Evolutionary conservation across 371 early-diverging fungal species (phyloP).

Genomic region (Syncephalastrum monosporum): DNA sequence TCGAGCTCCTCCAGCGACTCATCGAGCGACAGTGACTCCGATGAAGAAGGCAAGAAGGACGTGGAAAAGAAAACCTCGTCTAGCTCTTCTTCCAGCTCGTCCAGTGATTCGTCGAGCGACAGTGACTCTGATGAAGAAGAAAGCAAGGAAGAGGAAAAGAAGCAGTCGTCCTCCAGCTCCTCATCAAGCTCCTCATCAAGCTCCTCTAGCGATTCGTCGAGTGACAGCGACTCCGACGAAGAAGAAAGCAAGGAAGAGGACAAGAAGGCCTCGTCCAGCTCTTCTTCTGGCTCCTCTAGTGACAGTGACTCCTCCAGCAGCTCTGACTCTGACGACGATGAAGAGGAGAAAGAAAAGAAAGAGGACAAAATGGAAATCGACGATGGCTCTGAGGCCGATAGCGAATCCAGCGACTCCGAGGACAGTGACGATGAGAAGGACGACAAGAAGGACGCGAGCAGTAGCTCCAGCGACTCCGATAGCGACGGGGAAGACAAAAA

Average conservation of each 20-base stretch:
- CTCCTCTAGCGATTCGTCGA: conserved; percentile 3
- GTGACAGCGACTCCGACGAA: conserved; percentile 18
- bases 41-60: conserved; percentile 10
- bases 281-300: conserved; percentile 10
- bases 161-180: background rate
- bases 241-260: conserved; percentile 18
- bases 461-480: conserved; percentile 7
- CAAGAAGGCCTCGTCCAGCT: conserved; percentile 9
- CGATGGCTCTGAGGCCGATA: conserved; percentile 9
- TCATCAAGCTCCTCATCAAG: conserved; percentile 7
- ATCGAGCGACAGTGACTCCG: too few relatives aligned
- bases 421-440: conserved; percentile 13
- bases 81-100: conserved; percentile 2
- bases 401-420: conserved; percentile 21
- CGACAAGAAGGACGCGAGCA: conserved; percentile 14
- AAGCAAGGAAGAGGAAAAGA: conserved; percentile 3
- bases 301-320: background rate
- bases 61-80: conserved; percentile 14
- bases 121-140: conserved; percentile 7
- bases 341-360: too few relatives aligned
- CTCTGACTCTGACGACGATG: background rate
- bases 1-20: conserved; percentile 19
- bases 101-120: conserved; percentile 12
- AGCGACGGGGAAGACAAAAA: conserved; percentile 13
- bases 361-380: too few relatives aligned